A percentile compares a stretch with the other conserved stretches of the same genome.
These are phyloP conservation scores for Boletus rubroflammeus DNA, from an alignment of 768 basidiomycete genomes.

Conservation along the genomic window DNA sequence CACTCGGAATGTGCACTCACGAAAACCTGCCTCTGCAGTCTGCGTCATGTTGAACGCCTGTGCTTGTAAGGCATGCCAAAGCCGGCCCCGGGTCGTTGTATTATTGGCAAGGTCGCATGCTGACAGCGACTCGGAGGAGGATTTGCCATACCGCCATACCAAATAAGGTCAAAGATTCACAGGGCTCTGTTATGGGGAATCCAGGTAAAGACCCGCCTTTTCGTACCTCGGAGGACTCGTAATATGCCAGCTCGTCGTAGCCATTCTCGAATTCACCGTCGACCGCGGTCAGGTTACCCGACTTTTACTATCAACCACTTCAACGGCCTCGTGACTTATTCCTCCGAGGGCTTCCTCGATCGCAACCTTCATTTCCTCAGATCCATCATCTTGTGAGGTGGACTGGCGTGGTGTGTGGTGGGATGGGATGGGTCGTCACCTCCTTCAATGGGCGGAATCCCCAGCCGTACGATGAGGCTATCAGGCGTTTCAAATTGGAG, in stretches of 20 bases:
- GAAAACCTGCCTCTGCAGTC: constrained; percentile 31
- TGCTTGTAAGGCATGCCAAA: constrained; percentile 78
- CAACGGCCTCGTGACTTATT: constrained; percentile 89
- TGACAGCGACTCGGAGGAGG: no score
- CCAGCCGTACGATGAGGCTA: no score
- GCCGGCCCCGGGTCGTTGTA: constrained; percentile 68
- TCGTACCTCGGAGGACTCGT: no score
- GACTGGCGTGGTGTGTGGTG: no score
- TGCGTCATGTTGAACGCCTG: constrained; percentile 65
- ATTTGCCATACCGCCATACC: no score
- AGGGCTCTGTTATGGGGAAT: no score
- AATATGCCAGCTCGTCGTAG: constrained; percentile 90
- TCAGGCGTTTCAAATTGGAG: no score
- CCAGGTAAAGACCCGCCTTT: no score
- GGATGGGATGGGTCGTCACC: no score
- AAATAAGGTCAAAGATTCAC: no score
- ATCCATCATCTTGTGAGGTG: no score
- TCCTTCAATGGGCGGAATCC: no score
- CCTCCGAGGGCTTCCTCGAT: constrained; percentile 84
- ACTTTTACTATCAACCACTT: constrained; percentile 92
- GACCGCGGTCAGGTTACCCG: constrained; percentile 74
- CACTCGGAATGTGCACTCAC: constrained; percentile 65
- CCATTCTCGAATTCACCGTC: constrained; percentile 89
- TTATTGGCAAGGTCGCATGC: constrained; percentile 73
- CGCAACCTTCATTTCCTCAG: constrained; percentile 82